These are phyloP conservation scores for Salix exigua DNA, from an alignment of 345 rosid species.

Conservation along the genomic window DNA sequence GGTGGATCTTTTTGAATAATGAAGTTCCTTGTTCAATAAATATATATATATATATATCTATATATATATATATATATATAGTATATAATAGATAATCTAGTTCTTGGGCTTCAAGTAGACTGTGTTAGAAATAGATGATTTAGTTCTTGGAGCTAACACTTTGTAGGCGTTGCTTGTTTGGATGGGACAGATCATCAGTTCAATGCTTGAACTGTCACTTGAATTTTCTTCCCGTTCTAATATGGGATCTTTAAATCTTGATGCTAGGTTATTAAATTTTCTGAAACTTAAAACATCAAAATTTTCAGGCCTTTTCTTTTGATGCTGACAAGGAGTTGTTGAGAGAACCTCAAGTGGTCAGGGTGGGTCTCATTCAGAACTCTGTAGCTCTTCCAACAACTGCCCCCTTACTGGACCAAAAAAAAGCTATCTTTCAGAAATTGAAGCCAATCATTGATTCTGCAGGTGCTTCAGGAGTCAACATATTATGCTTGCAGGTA, in stretches of 20 bases:
- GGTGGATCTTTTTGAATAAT: neutral
- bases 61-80: neutral
- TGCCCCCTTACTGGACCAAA: constrained; percentile 64
- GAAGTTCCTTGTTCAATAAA: neutral
- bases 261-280: constrained; percentile 1
- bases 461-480: constrained; percentile 87
- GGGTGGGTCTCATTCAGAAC: constrained; percentile 91
- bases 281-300: neutral
- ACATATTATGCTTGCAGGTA: constrained; percentile 88
- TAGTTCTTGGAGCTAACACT: neutral
- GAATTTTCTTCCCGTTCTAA: neutral
- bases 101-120: too few relatives aligned
- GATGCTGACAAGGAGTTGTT: constrained; percentile 65
- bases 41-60: neutral
- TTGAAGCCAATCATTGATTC: constrained; percentile 68
- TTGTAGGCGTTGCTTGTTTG: neutral
- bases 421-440: constrained; percentile 59
- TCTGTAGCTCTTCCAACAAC: constrained; percentile 80
- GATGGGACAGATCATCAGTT: neutral
- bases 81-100: neutral
- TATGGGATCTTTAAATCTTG: neutral
- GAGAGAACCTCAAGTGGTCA: constrained; percentile 70
- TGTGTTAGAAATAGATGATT: too few relatives aligned
- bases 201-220: neutral
- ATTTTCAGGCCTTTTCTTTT: constrained; percentile 60